Conservation (phyloP, 1,284 basidiomycete species). For the Fistulinella cinereoalba region DNA sequence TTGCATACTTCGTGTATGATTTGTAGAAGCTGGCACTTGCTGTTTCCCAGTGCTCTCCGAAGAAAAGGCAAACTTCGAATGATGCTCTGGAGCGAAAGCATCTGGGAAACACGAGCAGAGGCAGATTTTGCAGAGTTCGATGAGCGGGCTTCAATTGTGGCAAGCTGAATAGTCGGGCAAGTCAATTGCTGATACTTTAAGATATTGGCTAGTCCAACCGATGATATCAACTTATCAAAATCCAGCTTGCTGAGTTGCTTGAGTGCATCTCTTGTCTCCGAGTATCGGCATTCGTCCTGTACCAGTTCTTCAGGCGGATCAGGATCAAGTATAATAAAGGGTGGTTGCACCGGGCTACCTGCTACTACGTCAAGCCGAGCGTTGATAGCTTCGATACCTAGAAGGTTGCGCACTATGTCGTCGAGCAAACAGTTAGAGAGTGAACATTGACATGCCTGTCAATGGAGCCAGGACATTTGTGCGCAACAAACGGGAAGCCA, state of each 20-base stretch:
- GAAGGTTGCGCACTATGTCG: not conserved
- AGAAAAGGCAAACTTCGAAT: conserved; percentile 65
- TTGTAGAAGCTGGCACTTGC: conserved; percentile 56
- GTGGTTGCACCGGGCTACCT: conserved; percentile 43
- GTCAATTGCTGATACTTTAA: not conserved
- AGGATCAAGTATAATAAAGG: not conserved
- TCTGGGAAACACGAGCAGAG: conserved; percentile 67
- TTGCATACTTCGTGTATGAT: conserved; percentile 56
- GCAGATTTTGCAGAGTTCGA: conserved; percentile 58
- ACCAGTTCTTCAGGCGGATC: conserved; percentile 60
- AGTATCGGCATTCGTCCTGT: conserved; percentile 72
- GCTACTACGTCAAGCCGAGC: conserved; percentile 82
- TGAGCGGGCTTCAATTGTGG: conserved; percentile 55
- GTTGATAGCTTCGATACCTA: conserved; percentile 57
- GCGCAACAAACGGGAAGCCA: conserved; percentile 79
- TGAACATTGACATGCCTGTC: conserved; percentile 47
- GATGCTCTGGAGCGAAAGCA: conserved; percentile 71
- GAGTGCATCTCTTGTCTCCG: conserved; percentile 64
- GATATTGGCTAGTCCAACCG: conserved; percentile 41
- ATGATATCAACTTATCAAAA: conserved; percentile 82
- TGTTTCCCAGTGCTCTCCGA: conserved; percentile 57
- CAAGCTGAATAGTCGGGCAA: conserved; percentile 46
- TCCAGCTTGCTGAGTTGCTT: conserved; percentile 77
- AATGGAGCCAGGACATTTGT: conserved; percentile 83
- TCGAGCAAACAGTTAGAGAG: not conserved